Conservation (phyloP, 805 yeast genomes). For the Isabelozyma pseudorhagii region DNA sequence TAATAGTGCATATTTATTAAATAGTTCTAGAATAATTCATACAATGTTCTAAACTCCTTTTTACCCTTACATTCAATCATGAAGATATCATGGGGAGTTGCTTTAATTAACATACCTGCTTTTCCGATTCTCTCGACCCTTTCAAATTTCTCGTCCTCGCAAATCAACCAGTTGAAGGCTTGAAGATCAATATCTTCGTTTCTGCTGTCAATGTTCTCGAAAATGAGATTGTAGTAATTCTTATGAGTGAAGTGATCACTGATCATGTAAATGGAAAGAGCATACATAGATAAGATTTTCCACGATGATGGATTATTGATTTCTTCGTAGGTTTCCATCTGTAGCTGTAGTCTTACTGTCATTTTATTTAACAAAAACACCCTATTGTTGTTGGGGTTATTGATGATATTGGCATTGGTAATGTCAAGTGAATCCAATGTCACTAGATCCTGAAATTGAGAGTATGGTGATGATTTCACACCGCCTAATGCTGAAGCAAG, state of each 20-base stretch:
- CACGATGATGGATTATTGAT: constrained; percentile 38
- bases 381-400: constrained; percentile 21
- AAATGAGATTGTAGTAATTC: constrained; percentile 25
- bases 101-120: constrained; percentile 39
- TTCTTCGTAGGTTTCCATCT: constrained; percentile 23
- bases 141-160: constrained; percentile 23
- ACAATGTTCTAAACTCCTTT: constrained; percentile 32
- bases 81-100: constrained; percentile 24
- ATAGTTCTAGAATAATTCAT: constrained; percentile 13
- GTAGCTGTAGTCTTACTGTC: constrained; percentile 37
- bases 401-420: constrained; percentile 15
- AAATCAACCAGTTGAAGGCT: constrained; percentile 28
- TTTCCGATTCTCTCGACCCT: constrained; percentile 38
- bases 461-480: neutral
- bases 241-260: constrained; percentile 21
- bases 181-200: constrained; percentile 7
- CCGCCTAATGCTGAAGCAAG: constrained; percentile 7
- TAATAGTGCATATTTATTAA: neutral
- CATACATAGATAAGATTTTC: constrained; percentile 40
- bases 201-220: constrained; percentile 14
- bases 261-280: constrained; percentile 25
- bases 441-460: neutral
- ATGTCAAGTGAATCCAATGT: constrained; percentile 19
- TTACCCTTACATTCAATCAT: constrained; percentile 46
- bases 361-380: constrained; percentile 24